Percentiles rank a stretch among this genome's conserved stretches.
These are phyloP conservation scores for Chalciporus piperatus DNA, from an alignment of 768 basidiomycete species.

Conservation along the genomic window DNA sequence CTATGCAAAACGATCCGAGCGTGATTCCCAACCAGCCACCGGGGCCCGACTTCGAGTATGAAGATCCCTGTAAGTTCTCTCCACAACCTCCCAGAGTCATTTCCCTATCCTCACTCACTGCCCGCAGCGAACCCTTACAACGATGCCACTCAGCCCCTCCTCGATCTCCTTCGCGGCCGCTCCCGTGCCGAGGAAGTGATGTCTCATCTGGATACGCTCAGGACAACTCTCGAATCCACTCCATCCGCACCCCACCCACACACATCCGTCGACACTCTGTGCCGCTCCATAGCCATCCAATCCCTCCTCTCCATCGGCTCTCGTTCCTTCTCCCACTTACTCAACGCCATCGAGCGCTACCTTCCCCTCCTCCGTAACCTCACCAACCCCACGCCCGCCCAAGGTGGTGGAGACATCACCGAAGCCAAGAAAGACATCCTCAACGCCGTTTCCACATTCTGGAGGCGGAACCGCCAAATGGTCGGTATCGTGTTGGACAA, in stretches of 20 bases:
- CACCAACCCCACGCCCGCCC: conserved; percentile 28
- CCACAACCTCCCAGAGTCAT: not conserved
- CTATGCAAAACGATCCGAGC: conserved; percentile 66
- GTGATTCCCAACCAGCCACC: conserved; percentile 71
- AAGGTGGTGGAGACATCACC: conserved; percentile 35
- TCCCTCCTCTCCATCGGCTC: conserved; percentile 89
- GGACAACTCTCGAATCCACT: conserved; percentile 55
- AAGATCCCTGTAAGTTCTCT: conserved; percentile 60
- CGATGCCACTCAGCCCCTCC: conserved; percentile 73
- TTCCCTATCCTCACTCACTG: not conserved
- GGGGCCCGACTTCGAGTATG: conserved; percentile 79
- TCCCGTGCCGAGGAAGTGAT: conserved; percentile 81
- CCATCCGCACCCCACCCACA: conserved; percentile 50
- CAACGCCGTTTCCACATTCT: conserved; percentile 69
- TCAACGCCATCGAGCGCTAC: conserved; percentile 97
- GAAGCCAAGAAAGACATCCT: conserved; percentile 74
- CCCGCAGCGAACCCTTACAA: conserved; percentile 68
- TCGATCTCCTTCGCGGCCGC: conserved; percentile 78
- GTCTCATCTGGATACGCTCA: conserved; percentile 66
- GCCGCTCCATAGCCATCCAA: conserved; percentile 81
- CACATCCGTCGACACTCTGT: conserved; percentile 60
- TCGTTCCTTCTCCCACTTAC: conserved; percentile 94
- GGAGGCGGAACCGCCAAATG: conserved; percentile 84
- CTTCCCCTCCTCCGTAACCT: conserved; percentile 70
- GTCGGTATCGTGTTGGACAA: conserved; percentile 94